Evolutionary conservation across 768 basidiomycete genomes (phyloP), one percentile per base, ranked within the genome.

Genomic region (Tylopilus felleus): DNA sequence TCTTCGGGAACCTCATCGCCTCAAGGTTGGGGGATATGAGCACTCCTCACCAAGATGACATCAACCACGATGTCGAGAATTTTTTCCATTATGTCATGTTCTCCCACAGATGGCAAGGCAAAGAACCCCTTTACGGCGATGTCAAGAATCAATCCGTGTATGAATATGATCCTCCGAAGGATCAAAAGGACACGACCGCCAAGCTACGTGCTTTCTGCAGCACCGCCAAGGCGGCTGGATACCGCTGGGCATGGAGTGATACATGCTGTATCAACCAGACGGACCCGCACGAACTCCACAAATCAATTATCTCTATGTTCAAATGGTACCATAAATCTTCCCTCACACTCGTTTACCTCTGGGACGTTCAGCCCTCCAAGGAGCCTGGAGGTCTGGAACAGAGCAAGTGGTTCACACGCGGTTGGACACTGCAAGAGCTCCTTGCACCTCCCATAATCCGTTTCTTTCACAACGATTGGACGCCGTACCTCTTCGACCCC

Each of bases 1-100:
- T 29, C 27, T 60, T 52, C 17, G 5, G 7, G n/a, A 19, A 50
- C 8, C 49, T 60, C 4, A 10, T 52, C 5, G 9, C 29, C 10
- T 51, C 59, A n/a, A 40, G 27, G 48, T 13, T 39, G 29, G 41
- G 25, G n/a, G 0, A 1, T 21, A 31, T 44, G 33, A 48, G 55
- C 29, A 2, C 12, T 2, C 16, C 16, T 9, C 44, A n/a, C n/a
- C n/a, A n/a, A n/a, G n/a, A n/a, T n/a, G n/a, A 40, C n/a, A 50
- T 60, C 53, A 21, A 36, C 19, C 35, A 4, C 19, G 53, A 31
- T 5, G 53, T 58, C 31, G 14, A n/a, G 19, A 21, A 52, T 2
- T 55, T 47, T n/a, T 58, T 52, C 36, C 47, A 13, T 28, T 60
- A 58, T 12, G 59, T 44, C 28, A 58, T 58, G 53, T 55, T 60